These are phyloP conservation scores for Globisporangium barbulae DNA, from an alignment of 352 stramenopile species.

Conservation along the genomic window DNA sequence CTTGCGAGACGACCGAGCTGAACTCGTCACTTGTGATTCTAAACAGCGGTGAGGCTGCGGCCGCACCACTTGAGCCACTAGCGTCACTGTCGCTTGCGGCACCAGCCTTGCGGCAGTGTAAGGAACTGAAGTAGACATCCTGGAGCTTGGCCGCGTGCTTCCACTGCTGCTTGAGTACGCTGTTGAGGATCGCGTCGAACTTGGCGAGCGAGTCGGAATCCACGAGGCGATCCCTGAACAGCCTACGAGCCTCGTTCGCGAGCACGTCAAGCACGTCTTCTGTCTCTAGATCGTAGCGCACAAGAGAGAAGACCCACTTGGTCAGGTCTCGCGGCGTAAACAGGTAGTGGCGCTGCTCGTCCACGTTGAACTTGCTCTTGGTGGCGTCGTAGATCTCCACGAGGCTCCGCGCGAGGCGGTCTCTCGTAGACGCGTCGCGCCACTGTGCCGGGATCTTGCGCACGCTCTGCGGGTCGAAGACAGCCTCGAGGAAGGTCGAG, in stretches of 20 bases:
- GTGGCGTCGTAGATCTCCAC: constrained; percentile 91
- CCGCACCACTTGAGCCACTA: background rate
- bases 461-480: constrained; percentile 48
- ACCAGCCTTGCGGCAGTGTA: constrained; percentile 44
- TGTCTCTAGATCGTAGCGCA: constrained; percentile 87
- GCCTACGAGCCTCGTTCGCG: constrained; percentile 81
- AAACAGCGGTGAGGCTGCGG: constrained; percentile 35
- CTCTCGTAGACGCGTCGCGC: constrained; percentile 52
- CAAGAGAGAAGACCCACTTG: constrained; percentile 87
- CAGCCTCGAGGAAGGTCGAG: constrained; percentile 82
- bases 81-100: constrained; percentile 4
- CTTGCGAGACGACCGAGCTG: constrained; percentile 76
- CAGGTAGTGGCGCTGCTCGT: constrained; percentile 94
- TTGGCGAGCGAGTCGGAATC: constrained; percentile 65
- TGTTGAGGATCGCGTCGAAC: constrained; percentile 86
- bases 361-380: constrained; percentile 89
- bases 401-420: constrained; percentile 84
- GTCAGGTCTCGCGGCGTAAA: constrained; percentile 93
- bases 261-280: constrained; percentile 92
- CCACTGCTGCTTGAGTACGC: constrained; percentile 84
- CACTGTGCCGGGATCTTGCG: constrained; percentile 41
- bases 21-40: constrained; percentile 84
- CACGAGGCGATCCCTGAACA: constrained; percentile 92
- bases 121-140: constrained; percentile 85
- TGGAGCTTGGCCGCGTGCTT: constrained; percentile 74